A percentile compares a stretch with the other conserved stretches of the same genome.
These are phyloP conservation scores for Neurospora sp. DNA, from an alignment of 2,329 filamentous ascomycete genomes.

Conservation along the genomic window DNA sequence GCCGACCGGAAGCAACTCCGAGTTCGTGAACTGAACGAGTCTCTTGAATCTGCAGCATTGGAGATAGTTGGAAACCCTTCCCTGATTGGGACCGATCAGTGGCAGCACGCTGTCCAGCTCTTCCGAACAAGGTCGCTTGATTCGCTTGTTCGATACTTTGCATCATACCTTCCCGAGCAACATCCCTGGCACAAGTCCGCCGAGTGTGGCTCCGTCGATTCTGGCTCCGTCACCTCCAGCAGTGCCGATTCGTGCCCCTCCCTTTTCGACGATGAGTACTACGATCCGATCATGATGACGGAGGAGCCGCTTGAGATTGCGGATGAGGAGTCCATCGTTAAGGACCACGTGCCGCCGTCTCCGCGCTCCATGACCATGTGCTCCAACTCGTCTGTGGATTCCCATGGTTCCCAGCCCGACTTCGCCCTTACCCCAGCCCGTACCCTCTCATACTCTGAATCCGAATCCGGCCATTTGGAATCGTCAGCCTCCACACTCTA, in stretches of 20 bases:
- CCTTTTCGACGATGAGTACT: constrained; percentile 35
- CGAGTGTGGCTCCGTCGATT: constrained; percentile 24
- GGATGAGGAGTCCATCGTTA: constrained; percentile 14
- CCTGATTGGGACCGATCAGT: constrained; percentile 49
- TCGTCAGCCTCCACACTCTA: constrained; percentile 35
- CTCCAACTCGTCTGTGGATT: constrained; percentile 33
- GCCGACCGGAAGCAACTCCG: constrained; percentile 44
- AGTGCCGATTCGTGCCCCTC: constrained; percentile 26
- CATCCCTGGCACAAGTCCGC: constrained; percentile 32
- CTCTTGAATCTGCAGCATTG: constrained; percentile 46
- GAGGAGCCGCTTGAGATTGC: constrained; percentile 33
- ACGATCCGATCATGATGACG: constrained; percentile 32
- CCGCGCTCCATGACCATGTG: constrained; percentile 42
- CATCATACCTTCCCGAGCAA: constrained; percentile 46
- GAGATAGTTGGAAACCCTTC: constrained; percentile 52
- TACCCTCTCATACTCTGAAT: constrained; percentile 43
- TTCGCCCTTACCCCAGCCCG: constrained; percentile 33
- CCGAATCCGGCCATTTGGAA: constrained; percentile 36
- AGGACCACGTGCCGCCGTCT: constrained; percentile 31
- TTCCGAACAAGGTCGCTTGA: constrained; percentile 51
- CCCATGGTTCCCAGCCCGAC: constrained; percentile 26
- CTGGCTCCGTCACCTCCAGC: constrained; percentile 26
- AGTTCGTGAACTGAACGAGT: constrained; percentile 44
- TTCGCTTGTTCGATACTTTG: constrained; percentile 50
- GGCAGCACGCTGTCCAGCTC: constrained; percentile 48